Evolutionary conservation across 768 basidiomycete species (phyloP), one percentile per base, ranked within the genome.

Genomic region (Calocybe cyanea): DNA sequence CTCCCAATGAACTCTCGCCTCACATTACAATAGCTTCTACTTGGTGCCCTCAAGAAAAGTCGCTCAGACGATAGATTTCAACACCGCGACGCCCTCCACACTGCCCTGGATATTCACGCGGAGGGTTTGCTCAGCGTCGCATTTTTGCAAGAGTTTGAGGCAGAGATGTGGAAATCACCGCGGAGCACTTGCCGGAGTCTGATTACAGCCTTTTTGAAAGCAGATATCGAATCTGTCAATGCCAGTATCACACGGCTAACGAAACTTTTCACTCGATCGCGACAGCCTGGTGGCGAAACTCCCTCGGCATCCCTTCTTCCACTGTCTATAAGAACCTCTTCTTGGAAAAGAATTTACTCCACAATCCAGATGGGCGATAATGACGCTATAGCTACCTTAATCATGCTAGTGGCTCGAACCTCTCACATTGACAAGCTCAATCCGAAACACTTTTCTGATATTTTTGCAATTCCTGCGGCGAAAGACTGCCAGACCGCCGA

Each of bases 261-360:
- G 38, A 57, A 54, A 36, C 40, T 59, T 17, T 56, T 69, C 56
- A 48, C 64, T 42, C 51, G 62, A 24, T 49, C 45, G 40, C 41
- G 35, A 35, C 56, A 51, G 15, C 24, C 51, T 31, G 40, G 37
- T 0, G 35, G 45, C 15, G 35, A 4, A 44, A 25, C 43, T 28
- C 30, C 37, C 28, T 45, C 52, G 6, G 38, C 51, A 24, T 52
- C 46, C 15, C 67, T 76, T 38, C 59, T 67, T 4, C 55, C 57
- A 8, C 62, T 73, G 41, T 55, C 62, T 18, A 64, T 86, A 38
- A 76, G 76, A 39, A 71, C 73, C 37, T 75, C 75, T 36, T 62
- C 90, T 24, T 97, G 94, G 94, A 68, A 64, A 42, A 76, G 72
- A 52, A 65, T 79, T 2, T 93, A 87, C 55, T 71, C 77, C 7